These are phyloP conservation scores for Meripilus lineatus DNA, from an alignment of 1,284 basidiomycete species.

Conservation along the genomic window DNA sequence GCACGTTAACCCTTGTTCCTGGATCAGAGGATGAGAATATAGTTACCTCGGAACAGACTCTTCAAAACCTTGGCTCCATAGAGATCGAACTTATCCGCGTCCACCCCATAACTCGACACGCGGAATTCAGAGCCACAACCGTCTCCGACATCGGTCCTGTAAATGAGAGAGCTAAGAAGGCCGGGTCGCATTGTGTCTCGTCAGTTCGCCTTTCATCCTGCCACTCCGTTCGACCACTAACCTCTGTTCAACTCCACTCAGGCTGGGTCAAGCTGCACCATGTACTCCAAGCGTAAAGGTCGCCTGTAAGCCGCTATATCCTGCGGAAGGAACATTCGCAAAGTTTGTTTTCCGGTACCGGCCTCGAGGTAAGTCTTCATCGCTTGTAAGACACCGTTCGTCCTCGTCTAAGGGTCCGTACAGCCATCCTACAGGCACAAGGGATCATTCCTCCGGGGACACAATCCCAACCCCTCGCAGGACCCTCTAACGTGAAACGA, in stretches of 20 bases:
- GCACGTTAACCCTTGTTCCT: not conserved
- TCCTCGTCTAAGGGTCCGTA: not conserved
- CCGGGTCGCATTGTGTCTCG: slow-evolving; percentile 9
- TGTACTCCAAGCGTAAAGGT: not conserved
- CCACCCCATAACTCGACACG: not conserved
- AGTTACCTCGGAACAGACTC: not conserved
- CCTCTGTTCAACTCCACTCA: not conserved
- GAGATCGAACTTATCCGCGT: not conserved
- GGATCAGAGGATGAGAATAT: slow-evolving; percentile 4
- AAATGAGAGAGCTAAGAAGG: slow-evolving; percentile 10
- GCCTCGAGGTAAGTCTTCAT: slow-evolving; percentile 1
- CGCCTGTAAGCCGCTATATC: not conserved
- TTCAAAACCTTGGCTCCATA: slow-evolving; percentile 4
- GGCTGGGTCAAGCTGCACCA: not conserved
- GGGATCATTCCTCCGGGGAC: slow-evolving; percentile 2
- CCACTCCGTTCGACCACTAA: not conserved
- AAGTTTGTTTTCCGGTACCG: slow-evolving; percentile 6
- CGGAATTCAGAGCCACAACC: not conserved
- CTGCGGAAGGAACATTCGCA: not conserved
- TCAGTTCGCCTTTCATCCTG: slow-evolving; percentile 3
- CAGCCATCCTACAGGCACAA: slow-evolving; percentile 9
- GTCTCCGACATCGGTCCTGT: slow-evolving; percentile 3
- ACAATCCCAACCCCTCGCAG: not conserved
- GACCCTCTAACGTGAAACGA: not conserved
- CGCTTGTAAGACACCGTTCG: not conserved